phyloP scores from a whole-genome alignment of 495 filamentous ascomycete genomes.

The Penicillium simplicissimum region DNA sequence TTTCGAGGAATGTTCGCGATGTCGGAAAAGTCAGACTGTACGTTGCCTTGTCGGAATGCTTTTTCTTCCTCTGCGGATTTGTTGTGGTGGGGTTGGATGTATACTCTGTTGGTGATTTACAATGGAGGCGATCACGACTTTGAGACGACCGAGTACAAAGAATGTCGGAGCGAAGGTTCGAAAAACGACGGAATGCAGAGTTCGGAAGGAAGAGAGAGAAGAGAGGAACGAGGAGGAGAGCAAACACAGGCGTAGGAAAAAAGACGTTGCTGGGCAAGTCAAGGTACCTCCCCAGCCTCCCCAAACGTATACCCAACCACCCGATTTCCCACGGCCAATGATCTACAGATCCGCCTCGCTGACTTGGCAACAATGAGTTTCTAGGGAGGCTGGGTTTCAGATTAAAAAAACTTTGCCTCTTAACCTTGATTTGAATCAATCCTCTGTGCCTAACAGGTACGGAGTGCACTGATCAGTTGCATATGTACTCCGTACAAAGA shows the following conservation, averaged over 20 bases:
- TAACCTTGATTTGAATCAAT: constrained; percentile 3
- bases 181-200: constrained; percentile 11
- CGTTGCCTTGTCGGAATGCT: constrained; percentile 9
- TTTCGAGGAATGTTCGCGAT: constrained; percentile 20
- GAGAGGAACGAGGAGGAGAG: constrained; percentile 13
- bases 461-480: constrained; percentile 12
- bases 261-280: constrained; percentile 16
- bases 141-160: constrained; percentile 1
- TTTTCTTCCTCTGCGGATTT: not conserved
- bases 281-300: constrained; percentile 38
- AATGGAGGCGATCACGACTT: constrained; percentile 12
- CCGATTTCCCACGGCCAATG: constrained; percentile 39
- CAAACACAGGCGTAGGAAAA: not conserved
- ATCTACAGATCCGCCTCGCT: constrained; percentile 6
- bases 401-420: constrained; percentile 10
- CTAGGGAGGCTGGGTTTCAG: constrained; percentile 32
- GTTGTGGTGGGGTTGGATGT: constrained; percentile 9
- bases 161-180: constrained; percentile 13
- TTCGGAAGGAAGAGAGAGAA: constrained; percentile 19
- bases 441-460: constrained; percentile 9
- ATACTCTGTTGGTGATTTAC: constrained; percentile 12
- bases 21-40: constrained; percentile 6
- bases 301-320: constrained; percentile 45
- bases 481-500: constrained; percentile 9
- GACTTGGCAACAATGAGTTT: not conserved